Conservation (phyloP, 1,284 basidiomycete species). For the Ganoderma meredithae region DNA sequence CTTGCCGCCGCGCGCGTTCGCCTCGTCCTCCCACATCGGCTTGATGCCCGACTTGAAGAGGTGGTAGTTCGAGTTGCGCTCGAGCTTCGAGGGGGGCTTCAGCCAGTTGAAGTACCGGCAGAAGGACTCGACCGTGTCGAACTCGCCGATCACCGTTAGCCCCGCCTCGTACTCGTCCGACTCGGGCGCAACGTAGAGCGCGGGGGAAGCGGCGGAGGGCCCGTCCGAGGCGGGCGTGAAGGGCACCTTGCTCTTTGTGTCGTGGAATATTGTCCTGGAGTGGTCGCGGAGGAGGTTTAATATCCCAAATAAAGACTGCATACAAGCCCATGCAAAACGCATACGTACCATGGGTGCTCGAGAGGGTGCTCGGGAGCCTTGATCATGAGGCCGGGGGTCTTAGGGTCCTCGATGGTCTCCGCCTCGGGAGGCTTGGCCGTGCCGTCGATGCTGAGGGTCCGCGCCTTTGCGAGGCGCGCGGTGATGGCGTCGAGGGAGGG, state of each 20-base stretch:
- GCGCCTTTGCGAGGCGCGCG: constrained; percentile 70
- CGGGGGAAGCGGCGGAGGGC: constrained; percentile 39
- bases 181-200: constrained; percentile 54
- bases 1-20: constrained; percentile 91
- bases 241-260: constrained; percentile 80
- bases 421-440: constrained; percentile 75
- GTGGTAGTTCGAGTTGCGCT: constrained; percentile 92
- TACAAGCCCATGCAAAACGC: neutral
- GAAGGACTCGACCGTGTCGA: constrained; percentile 89
- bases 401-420: constrained; percentile 79
- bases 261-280: constrained; percentile 86
- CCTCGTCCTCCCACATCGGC: constrained; percentile 96
- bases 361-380: constrained; percentile 85
- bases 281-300: constrained; percentile 14
- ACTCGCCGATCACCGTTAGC: constrained; percentile 80
- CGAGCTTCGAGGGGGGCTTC: constrained; percentile 87
- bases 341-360: constrained; percentile 76
- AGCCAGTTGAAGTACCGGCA: constrained; percentile 96
- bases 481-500: constrained; percentile 85
- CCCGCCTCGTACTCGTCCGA: constrained; percentile 80
- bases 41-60: constrained; percentile 93
- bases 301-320: constrained; percentile 9
- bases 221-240: constrained; percentile 46
- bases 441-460: constrained; percentile 76
- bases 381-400: constrained; percentile 76